phyloP scores from a whole-genome alignment of 1,284 basidiomycete genomes.

The Tetrapyrgos nigripes region DNA sequence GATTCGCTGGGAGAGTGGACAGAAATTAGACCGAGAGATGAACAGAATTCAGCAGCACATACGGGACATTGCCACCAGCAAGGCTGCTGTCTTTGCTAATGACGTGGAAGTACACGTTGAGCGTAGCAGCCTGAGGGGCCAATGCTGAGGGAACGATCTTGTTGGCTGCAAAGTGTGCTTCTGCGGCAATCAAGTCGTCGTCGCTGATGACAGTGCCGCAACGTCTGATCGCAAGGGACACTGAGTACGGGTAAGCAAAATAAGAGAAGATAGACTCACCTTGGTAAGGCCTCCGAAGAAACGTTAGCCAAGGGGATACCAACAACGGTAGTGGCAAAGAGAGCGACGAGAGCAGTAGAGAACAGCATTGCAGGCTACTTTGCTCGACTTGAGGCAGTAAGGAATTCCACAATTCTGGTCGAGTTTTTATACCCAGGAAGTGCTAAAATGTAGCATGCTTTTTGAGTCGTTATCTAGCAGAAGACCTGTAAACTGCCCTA shows the following conservation, averaged over 20 bases:
- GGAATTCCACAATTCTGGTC: neutral
- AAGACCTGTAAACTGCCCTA: too few relatives aligned
- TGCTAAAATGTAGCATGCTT: too few relatives aligned
- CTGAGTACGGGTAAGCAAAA: neutral
- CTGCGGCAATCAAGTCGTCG: slow-evolving; percentile 41
- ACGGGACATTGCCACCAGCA: slow-evolving; percentile 54
- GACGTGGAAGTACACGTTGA: slow-evolving; percentile 54
- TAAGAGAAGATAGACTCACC: neutral
- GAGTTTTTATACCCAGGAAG: neutral
- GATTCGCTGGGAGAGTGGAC: slow-evolving; percentile 31
- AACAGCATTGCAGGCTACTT: slow-evolving; percentile 27
- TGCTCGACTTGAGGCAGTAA: neutral
- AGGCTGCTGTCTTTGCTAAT: slow-evolving; percentile 45
- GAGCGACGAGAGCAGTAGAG: slow-evolving; percentile 25
- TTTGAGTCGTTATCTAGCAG: too few relatives aligned
- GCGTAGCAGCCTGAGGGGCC: slow-evolving; percentile 32
- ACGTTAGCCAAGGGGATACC: slow-evolving; percentile 22
- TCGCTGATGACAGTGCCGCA: slow-evolving; percentile 46
- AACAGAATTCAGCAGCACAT: slow-evolving; percentile 19
- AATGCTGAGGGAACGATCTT: slow-evolving; percentile 39
- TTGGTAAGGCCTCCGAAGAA: slow-evolving; percentile 26
- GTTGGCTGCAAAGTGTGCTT: slow-evolving; percentile 51
- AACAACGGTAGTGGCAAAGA: slow-evolving; percentile 27
- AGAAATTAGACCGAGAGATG: neutral
- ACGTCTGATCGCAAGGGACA: slow-evolving; percentile 22